A percentile compares a stretch with the other conserved stretches of the same genome.
These are phyloP conservation scores for Daucus carota DNA, from an alignment of 129 eudicot genomes.

Conservation along the genomic window DNA sequence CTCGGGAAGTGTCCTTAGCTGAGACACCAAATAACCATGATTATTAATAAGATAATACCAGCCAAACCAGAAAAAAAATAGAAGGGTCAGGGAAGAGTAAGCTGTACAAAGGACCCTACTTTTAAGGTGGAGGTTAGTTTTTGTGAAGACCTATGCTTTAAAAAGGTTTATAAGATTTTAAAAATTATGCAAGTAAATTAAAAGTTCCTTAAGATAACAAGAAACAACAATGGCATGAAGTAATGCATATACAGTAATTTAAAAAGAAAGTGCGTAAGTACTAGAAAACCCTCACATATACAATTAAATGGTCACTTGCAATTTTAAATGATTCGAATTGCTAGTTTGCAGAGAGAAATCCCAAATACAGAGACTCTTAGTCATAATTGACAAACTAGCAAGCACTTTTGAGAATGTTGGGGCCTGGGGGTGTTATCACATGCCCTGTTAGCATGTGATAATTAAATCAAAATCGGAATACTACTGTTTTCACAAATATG, in stretches of 20 bases:
- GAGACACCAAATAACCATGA: not conserved
- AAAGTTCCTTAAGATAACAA: not conserved
- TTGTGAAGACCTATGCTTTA: not conserved
- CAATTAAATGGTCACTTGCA: not conserved
- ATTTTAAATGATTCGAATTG: not conserved
- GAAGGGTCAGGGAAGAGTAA: not conserved
- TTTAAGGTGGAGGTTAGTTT: not conserved
- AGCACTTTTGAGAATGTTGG: not conserved
- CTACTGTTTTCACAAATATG: not conserved
- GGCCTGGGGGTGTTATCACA: not conserved
- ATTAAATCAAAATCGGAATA: not conserved
- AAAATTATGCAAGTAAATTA: too few species aligned
- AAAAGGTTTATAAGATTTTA: too few species aligned
- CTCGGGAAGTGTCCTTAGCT: not conserved
- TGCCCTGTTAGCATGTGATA: not conserved
- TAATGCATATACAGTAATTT: not conserved
- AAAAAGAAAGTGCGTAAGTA: not conserved
- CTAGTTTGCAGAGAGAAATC: not conserved
- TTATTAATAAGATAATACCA: too few species aligned
- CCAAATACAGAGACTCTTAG: not conserved
- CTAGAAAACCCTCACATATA: not conserved
- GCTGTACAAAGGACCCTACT: not conserved
- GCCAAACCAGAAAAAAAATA: not conserved
- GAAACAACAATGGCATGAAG: not conserved
- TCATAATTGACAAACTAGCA: not conserved